phyloP scores from a whole-genome alignment of 805 yeast species.

The Candida corydali region DNA sequence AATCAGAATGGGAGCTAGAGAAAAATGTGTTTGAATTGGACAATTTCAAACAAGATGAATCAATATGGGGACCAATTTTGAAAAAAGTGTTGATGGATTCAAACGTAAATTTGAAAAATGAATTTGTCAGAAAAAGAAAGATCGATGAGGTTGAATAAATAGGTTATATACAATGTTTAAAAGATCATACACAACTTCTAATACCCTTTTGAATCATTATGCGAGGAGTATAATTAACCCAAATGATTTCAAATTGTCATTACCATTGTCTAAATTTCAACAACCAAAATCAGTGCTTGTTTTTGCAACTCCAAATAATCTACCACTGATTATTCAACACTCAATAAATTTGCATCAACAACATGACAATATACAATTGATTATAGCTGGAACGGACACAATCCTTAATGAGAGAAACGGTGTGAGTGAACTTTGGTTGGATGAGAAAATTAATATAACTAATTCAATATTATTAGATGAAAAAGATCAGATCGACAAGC shows the following conservation, averaged over 20 bases:
- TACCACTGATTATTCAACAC: conserved; percentile 26
- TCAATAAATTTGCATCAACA: conserved; percentile 23
- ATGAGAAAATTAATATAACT: conserved; percentile 17
- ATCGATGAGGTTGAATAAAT: conserved; percentile 16
- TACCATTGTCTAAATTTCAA: conserved; percentile 4
- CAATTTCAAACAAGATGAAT: conserved; percentile 61
- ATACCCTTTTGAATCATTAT: neutral
- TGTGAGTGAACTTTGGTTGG: conserved; percentile 37
- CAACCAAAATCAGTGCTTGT: conserved; percentile 28
- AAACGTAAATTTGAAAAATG: conserved; percentile 16
- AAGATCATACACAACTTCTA: neutral
- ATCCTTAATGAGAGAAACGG: conserved; percentile 31
- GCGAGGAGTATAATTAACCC: conserved; percentile 16
- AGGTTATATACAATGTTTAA: conserved; percentile 2
- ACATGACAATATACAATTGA: conserved; percentile 26
- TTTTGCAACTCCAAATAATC: conserved; percentile 32
- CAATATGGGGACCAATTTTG: conserved; percentile 68
- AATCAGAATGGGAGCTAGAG: conserved; percentile 80
- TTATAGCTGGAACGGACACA: conserved; percentile 40
- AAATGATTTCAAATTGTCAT: conserved; percentile 5
- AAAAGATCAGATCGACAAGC: conserved; percentile 19
- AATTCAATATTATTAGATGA: conserved; percentile 14
- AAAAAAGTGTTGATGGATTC: conserved; percentile 45
- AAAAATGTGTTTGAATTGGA: conserved; percentile 62
- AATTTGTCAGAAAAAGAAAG: conserved; percentile 16